Base-by-base conservation (phyloP, 2,329 filamentous ascomycete genomes). In the Grosmannia clavigera region DNA sequence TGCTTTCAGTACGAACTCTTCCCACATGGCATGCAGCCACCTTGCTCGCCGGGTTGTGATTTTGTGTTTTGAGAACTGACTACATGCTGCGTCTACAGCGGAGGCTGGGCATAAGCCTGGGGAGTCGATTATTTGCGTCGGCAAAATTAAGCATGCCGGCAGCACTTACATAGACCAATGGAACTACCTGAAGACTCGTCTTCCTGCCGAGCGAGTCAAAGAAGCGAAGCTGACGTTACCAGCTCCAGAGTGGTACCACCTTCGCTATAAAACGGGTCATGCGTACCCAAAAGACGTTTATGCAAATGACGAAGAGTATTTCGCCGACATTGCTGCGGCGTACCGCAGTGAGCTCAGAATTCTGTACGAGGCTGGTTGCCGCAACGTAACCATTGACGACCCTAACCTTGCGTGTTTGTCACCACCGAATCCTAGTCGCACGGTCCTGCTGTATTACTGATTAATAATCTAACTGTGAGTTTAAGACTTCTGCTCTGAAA, bases 401-500 rank as follows among this genome's bases (percentile, higher is more conserved):
- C 82, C 82, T n/a, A 82, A 83, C 57, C 73, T 86, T 56, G 81
- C 72, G 62, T 63, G 10, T 16, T 10, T 11, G 38, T 33, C 5
- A 22, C 6, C 33, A n/a, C 31, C 19, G 1, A 35, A 22, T 38
- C 22, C n/a, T 38, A 6, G 14, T 14, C 31, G 16, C 25, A 6
- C 11, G 5, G 11, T 53, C 16, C 51, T 31, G 16, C 27, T 50
- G 19, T 6, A 22, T 27, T 25, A 22, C 4, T 22, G 22, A 1
- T 31, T 38, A 27, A 5, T 31, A 22, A 33, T 40, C 38, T 12
- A 3, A 16, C n/a, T 46, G 19, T 9, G 19, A 9, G 14, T 2
- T 46, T 5, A n/a, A 80, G 78, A 87, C 70, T 88, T 88, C 70
- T 88, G 85, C 73, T 85, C 81, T 5, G 81, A 86, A 46, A 81